phyloP scores from a whole-genome alignment of 148 eudicot species.

The Heliamphora exappendiculata region DNA sequence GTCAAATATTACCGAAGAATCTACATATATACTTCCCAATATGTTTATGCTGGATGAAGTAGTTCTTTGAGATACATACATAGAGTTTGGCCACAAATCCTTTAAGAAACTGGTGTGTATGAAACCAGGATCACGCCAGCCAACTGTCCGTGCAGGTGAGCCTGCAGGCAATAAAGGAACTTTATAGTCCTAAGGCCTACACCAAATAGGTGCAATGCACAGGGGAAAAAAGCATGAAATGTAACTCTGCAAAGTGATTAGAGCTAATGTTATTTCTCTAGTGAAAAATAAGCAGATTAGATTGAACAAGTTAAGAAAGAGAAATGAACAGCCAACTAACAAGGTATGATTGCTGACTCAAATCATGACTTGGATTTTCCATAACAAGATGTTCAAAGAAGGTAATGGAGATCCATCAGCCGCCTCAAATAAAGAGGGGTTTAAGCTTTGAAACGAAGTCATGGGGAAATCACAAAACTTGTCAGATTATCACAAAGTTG shows the following conservation, averaged over 20 bases:
- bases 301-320: too few relatives aligned
- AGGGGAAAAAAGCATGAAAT: background rate
- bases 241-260: background rate
- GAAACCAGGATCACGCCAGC: conserved; percentile 98
- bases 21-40: too few relatives aligned
- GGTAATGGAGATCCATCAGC: background rate
- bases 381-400: background rate
- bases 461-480: background rate
- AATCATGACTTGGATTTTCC: background rate
- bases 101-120: conserved; percentile 86
- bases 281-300: background rate
- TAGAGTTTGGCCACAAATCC: conserved; percentile 71
- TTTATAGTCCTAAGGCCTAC: background rate
- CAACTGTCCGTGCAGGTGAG: conserved; percentile 87
- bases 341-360: background rate
- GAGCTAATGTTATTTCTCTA: background rate
- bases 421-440: background rate
- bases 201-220: background rate
- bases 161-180: conserved; percentile 35
- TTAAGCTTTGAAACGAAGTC: background rate
- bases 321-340: background rate
- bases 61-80: conserved; percentile 30
- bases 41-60: background rate
- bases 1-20: background rate
- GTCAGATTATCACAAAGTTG: background rate